Base-by-base conservation (phyloP, 2,329 filamentous ascomycete genomes). In the Neocatenulostroma microsporum region DNA sequence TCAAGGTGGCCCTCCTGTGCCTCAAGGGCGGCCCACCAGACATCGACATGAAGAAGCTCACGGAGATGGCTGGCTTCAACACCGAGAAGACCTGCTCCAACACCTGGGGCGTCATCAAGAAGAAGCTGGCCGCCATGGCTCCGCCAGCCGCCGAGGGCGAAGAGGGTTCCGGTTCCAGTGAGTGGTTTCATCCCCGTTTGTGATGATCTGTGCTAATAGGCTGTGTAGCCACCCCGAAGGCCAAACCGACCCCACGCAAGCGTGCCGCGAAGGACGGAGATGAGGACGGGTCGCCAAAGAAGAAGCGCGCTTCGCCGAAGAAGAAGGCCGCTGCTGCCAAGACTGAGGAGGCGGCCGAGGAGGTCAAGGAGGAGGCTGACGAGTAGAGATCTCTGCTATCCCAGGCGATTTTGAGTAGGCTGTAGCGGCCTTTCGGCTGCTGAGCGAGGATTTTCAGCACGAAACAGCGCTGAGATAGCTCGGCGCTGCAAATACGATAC, bases 101-200 rank as follows among this genome's bases (percentile, higher is more conserved):
- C 49, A 53, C 47, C n/a, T 61, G 58, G 58, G 54, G 47, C 31
- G 37, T 35, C 3, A 48, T 60, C 42, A 59, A 58, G 50, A 55
- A 54, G 47, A 58, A 60, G 49, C 37, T 61, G 28, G 30, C 34
- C 11, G 13, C 32, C 6, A 14, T 49, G 14, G 39, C 34, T 21
- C 38, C 49, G 11, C 8, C 30, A 13, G 38, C 18, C 20, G 46
- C 31, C 14, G 42, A 24, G 10, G 40, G 28, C 21, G 46, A 45
- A 30, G 48, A 43, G 20, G 46, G n/a, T 27, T 18, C 5, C 26
- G 21, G 5, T 4, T 21, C 17, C n/a, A 9, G 10, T 28, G 10
- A 27, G 11, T 5, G 9, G 10, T 23, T 28, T 19, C 14, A 6
- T 6, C 14, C 11, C 9, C 14, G 18, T 31, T 6, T 10, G n/a